Evolutionary conservation across 176 grass and related monocot species (phyloP).

Genomic region (Carex cristatella): DNA sequence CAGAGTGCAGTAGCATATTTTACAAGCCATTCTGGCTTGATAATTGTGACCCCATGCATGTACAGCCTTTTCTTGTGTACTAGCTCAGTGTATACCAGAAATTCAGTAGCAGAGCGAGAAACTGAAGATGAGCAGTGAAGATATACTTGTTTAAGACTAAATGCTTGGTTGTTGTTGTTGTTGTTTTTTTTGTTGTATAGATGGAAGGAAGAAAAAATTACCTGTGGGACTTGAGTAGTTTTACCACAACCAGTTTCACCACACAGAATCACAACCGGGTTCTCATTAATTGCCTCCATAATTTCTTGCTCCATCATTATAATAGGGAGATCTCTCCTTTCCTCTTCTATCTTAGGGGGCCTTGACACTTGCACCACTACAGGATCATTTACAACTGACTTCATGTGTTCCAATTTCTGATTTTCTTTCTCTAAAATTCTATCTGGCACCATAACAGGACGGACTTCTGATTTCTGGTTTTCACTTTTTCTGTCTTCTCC

Average conservation of each 20-base stretch:
- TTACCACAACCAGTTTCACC: conserved; percentile 99
- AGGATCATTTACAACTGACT: conserved; percentile 36
- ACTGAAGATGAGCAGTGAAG: conserved; percentile 68
- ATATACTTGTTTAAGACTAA: conserved; percentile 30
- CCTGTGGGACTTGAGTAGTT: conserved; percentile 98
- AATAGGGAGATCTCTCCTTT: conserved; percentile 90
- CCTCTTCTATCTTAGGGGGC: conserved; percentile 63
- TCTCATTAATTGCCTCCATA: conserved; percentile 98
- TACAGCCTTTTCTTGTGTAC: conserved; percentile 85
- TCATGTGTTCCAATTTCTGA: neutral
- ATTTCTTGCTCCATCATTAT: conserved; percentile 99
- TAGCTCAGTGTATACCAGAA: conserved; percentile 88
- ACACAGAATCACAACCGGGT: conserved; percentile 81
- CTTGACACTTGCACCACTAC: conserved; percentile 78
- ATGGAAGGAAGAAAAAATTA: conserved; percentile 39
- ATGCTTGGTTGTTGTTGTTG: no score
- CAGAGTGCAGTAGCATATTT: conserved; percentile 87
- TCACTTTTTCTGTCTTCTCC: neutral
- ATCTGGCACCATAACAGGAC: neutral
- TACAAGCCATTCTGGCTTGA: conserved; percentile 81
- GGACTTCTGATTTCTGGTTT: neutral
- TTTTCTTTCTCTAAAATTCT: neutral
- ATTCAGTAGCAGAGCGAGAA: conserved; percentile 63
- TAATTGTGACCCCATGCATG: conserved; percentile 78
- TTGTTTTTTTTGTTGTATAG: no score